These are phyloP conservation scores for Trichoderma sp. DNA, from an alignment of 2,329 filamentous ascomycete species.

Conservation along the genomic window DNA sequence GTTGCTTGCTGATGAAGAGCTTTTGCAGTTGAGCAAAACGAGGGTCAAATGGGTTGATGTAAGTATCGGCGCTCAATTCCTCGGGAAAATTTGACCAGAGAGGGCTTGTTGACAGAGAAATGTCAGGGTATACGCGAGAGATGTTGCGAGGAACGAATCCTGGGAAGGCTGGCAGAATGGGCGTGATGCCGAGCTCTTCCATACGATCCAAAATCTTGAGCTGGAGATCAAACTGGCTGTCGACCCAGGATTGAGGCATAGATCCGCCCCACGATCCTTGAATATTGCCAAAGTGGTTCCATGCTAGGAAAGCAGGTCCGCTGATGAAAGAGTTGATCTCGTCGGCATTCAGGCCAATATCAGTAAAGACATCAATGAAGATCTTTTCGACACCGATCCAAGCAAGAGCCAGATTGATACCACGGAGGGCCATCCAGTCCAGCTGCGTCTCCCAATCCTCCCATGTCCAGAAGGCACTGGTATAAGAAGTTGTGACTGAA, in stretches of 20 bases:
- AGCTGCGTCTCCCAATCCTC: slow-evolving; percentile 54
- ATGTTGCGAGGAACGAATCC: slow-evolving; percentile 50
- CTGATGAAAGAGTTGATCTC: slow-evolving; percentile 49
- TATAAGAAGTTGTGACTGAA: slow-evolving; percentile 53
- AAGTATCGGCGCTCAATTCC: slow-evolving; percentile 48
- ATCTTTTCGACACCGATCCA: slow-evolving; percentile 55
- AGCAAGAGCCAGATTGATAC: slow-evolving; percentile 51
- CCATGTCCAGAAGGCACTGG: slow-evolving; percentile 52
- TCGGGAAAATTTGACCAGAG: slow-evolving; percentile 45
- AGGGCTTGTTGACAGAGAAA: slow-evolving; percentile 46
- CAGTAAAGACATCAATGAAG: slow-evolving; percentile 48
- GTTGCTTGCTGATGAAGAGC: slow-evolving; percentile 49
- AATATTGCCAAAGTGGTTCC: slow-evolving; percentile 56
- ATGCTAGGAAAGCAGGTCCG: slow-evolving; percentile 52
- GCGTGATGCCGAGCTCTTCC: slow-evolving; percentile 54
- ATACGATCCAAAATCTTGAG: slow-evolving; percentile 51
- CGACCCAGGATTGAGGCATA: slow-evolving; percentile 47
- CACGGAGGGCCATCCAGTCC: slow-evolving; percentile 53
- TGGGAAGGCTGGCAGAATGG: slow-evolving; percentile 51
- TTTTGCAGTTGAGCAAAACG: slow-evolving; percentile 46
- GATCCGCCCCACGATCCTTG: slow-evolving; percentile 51
- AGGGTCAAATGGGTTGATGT: slow-evolving; percentile 48
- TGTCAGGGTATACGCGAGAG: slow-evolving; percentile 42
- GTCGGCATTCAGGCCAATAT: slow-evolving; percentile 44
- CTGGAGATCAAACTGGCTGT: slow-evolving; percentile 49